These are phyloP conservation scores for Uronychia setigera DNA, from an alignment of 73 alveolate genomes.

Conservation along the genomic window DNA sequence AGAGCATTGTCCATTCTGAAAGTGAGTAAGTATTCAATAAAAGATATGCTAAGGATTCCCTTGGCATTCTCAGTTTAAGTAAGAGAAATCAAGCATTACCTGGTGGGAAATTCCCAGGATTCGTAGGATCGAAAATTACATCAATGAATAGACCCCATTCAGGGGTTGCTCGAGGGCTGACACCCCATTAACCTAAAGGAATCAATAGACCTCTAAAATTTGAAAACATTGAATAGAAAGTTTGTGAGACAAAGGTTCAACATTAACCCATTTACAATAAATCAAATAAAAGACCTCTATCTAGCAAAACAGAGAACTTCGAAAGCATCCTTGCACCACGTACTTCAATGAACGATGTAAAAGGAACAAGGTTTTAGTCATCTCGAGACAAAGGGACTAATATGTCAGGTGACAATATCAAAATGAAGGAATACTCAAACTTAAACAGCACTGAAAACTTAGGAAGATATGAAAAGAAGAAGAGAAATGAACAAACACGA, in stretches of 20 bases:
- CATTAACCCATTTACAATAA: too few relatives aligned
- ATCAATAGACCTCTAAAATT: background rate
- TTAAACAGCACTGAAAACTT: too few relatives aligned
- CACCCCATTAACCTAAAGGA: background rate
- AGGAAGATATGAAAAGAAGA: background rate
- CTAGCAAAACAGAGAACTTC: background rate
- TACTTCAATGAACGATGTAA: background rate
- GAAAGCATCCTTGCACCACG: background rate
- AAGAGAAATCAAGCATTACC: background rate
- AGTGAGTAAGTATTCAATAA: background rate
- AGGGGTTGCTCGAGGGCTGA: background rate
- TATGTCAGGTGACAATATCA: background rate
- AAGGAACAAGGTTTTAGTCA: background rate
- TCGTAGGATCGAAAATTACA: background rate
- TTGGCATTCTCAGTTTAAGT: background rate
- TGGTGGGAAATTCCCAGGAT: background rate
- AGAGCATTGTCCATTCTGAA: background rate
- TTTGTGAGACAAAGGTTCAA: background rate
- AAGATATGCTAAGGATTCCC: background rate
- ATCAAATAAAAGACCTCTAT: background rate
- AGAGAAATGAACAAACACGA: background rate
- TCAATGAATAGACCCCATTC: background rate
- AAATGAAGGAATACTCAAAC: background rate
- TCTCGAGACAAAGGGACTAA: background rate
- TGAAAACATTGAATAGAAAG: background rate